Conservation (phyloP, 208 protist genomes). For the Leishmania martiniquensis region DNA sequence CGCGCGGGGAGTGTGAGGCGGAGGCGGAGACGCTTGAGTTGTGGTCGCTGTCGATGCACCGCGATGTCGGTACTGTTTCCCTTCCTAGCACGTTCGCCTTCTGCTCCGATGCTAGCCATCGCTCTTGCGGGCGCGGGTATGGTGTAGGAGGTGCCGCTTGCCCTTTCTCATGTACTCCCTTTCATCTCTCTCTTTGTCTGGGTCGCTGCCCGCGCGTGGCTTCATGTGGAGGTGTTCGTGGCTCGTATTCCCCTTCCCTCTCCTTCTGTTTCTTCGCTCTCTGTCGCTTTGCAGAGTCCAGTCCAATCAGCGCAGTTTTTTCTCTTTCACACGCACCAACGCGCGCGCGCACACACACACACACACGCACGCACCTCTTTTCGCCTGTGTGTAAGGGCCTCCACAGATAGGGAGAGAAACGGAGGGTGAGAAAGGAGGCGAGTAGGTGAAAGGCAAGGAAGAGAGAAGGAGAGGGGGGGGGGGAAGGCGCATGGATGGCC, state of each 20-base stretch:
- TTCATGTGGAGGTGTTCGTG: not conserved
- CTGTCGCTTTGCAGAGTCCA: not conserved
- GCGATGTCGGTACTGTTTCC: not conserved
- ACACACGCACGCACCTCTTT: no score
- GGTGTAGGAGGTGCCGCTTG: not conserved
- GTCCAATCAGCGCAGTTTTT: not conserved
- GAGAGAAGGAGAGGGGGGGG: not conserved
- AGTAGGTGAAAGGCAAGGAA: not conserved
- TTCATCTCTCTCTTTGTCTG: not conserved
- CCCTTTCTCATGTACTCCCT: not conserved
- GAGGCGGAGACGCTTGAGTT: not conserved
- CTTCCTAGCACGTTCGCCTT: not conserved
- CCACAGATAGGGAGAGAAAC: not conserved
- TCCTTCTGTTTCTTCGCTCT: not conserved
- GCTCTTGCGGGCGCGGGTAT: not conserved
- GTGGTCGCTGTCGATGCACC: not conserved
- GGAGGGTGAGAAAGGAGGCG: not conserved
- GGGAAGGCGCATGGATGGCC: not conserved
- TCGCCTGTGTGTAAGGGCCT: not conserved
- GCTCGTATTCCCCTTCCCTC: not conserved
- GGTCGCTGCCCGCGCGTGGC: not conserved
- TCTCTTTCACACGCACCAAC: no score
- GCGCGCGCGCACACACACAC: no score
- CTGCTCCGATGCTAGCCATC: not conserved
- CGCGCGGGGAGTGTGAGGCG: not conserved